Percentiles rank a stretch among this genome's conserved stretches.
Conservation (phyloP, 148 eudicot species). For the Drosera capensis region DNA sequence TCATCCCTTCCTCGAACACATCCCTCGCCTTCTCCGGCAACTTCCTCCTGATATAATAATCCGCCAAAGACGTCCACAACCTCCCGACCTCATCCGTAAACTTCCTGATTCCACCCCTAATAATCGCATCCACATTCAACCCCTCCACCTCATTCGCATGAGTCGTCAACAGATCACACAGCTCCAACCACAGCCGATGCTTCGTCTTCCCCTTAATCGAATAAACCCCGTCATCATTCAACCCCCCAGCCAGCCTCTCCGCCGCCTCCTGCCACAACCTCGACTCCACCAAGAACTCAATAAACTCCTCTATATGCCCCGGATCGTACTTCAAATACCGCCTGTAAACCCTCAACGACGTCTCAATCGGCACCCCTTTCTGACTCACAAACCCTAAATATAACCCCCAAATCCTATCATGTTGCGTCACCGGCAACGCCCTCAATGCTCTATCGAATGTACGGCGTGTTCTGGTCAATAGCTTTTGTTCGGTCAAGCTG, state of each 20-base stretch:
- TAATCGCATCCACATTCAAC: slow-evolving; percentile 90
- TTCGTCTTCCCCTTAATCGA: slow-evolving; percentile 90
- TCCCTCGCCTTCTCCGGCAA: slow-evolving; percentile 82
- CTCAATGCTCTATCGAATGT: slow-evolving; percentile 76
- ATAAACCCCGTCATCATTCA: slow-evolving; percentile 67
- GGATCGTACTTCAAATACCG: slow-evolving; percentile 94
- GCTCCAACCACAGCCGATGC: slow-evolving; percentile 73
- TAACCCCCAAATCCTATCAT: slow-evolving; percentile 69
- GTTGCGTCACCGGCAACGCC: slow-evolving; percentile 87
- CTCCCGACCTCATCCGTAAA: slow-evolving; percentile 94
- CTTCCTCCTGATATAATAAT: slow-evolving; percentile 72
- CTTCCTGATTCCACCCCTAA: slow-evolving; percentile 89
- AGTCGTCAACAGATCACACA: slow-evolving; percentile 82
- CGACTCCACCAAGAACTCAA: slow-evolving; percentile 65
- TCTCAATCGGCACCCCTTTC: slow-evolving; percentile 82
- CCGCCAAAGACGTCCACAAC: slow-evolving; percentile 83
- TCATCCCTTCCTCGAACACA: slow-evolving; percentile 88
- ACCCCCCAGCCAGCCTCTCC: slow-evolving; percentile 77
- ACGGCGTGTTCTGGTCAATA: slow-evolving; percentile 42
- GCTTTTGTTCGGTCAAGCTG: slow-evolving; percentile 44
- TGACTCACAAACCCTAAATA: slow-evolving; percentile 75
- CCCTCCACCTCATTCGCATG: slow-evolving; percentile 74
- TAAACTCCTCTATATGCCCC: slow-evolving; percentile 69
- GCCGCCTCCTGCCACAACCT: slow-evolving; percentile 86
- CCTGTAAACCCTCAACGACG: slow-evolving; percentile 79